These are phyloP conservation scores for Vanrija pseudolonga DNA, from an alignment of 1,284 basidiomycete species.

Conservation along the genomic window DNA sequence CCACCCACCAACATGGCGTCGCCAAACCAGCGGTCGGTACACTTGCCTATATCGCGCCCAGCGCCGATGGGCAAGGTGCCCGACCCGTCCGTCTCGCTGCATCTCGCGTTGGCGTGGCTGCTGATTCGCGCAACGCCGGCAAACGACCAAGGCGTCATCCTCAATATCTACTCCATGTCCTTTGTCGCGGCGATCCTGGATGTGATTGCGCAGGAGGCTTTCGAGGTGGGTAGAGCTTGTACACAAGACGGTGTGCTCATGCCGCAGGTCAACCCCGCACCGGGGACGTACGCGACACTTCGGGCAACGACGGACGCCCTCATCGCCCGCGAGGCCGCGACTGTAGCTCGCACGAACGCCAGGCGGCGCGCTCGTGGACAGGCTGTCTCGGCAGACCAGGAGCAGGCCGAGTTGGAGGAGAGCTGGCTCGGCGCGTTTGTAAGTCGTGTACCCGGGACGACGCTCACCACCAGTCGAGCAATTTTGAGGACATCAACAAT, in stretches of 20 bases:
- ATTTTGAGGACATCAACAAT: slow-evolving; percentile 26
- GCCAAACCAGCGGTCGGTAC: neutral
- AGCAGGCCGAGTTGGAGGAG: slow-evolving; percentile 16
- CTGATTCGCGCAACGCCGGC: slow-evolving; percentile 19
- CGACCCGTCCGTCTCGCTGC: slow-evolving; percentile 17
- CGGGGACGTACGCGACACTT: slow-evolving; percentile 23
- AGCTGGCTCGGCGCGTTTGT: slow-evolving; percentile 37
- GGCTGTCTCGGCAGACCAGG: slow-evolving; percentile 10
- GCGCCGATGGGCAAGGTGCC: neutral
- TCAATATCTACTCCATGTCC: slow-evolving; percentile 23
- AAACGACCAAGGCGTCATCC: slow-evolving; percentile 17
- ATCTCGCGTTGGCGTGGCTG: slow-evolving; percentile 36
- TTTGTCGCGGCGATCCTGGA: slow-evolving; percentile 33
- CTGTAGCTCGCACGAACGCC: slow-evolving; percentile 15
- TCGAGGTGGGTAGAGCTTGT: slow-evolving; percentile 27
- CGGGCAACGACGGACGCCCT: slow-evolving; percentile 25
- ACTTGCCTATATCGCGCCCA: neutral
- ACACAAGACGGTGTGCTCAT: neutral
- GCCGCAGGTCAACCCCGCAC: slow-evolving; percentile 26
- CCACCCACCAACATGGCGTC: neutral
- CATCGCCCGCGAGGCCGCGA: slow-evolving; percentile 20
- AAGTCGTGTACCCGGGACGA: neutral
- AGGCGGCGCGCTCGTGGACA: slow-evolving; percentile 25
- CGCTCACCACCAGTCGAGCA: neutral
- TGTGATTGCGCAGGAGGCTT: slow-evolving; percentile 32